Evolutionary conservation across 495 filamentous ascomycete species (phyloP).

Genomic region (Xylaria acuta): DNA sequence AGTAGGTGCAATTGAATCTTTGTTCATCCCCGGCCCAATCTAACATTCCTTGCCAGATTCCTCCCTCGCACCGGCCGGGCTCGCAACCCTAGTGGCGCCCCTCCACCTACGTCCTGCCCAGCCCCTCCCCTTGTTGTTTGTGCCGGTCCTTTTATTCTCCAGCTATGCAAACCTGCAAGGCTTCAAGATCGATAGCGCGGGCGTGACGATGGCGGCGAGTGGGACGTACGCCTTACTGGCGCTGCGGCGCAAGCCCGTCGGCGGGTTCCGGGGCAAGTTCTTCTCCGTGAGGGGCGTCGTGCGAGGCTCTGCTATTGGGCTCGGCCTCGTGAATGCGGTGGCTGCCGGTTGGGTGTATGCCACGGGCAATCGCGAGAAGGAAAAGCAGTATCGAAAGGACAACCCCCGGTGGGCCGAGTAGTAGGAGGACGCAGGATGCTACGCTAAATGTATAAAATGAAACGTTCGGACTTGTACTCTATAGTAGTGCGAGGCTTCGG

Average conservation of each 20-base stretch:
- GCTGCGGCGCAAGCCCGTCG: conserved; percentile 63
- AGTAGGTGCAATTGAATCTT: conserved; percentile 59
- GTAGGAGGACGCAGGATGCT: neutral
- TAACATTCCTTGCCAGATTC: conserved; percentile 61
- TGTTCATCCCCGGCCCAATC: neutral
- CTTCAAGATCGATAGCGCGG: conserved; percentile 82
- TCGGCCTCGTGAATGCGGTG: conserved; percentile 72
- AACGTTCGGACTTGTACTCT: neutral
- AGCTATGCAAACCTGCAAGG: conserved; percentile 82
- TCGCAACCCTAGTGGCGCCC: conserved; percentile 79
- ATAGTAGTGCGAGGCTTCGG: neutral
- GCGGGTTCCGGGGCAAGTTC: conserved; percentile 63
- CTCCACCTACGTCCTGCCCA: conserved; percentile 80
- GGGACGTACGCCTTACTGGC: conserved; percentile 84
- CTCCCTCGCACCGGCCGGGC: conserved; percentile 75
- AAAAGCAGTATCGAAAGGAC: conserved; percentile 49
- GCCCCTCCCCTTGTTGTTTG: conserved; percentile 77
- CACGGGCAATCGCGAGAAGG: conserved; percentile 62
- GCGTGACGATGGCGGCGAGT: conserved; percentile 84
- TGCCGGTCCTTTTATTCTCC: conserved; percentile 82
- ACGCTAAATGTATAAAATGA: conserved; percentile 6
- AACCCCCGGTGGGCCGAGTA: conserved; percentile 55
- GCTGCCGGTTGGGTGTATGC: conserved; percentile 76
- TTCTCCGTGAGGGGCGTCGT: conserved; percentile 73
- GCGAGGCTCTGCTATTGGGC: conserved; percentile 71